Evolutionary conservation across 495 filamentous ascomycete species (phyloP), one percentile per base, ranked within the genome.

Genomic region (Neurospora sp.): DNA sequence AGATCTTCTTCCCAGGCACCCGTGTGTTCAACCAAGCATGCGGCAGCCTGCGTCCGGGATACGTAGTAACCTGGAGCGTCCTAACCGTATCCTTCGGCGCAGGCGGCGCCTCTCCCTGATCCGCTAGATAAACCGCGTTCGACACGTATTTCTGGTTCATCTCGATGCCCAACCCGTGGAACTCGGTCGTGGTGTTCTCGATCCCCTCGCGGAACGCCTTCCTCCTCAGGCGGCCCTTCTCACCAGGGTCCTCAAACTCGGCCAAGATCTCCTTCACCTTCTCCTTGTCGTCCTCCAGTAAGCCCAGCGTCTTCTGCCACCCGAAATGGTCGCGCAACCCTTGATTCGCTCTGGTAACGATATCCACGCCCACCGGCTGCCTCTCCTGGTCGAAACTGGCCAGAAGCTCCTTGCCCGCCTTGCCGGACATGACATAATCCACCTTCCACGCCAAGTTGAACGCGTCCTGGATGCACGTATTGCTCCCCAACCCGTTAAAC

Each of bases 391-490:
- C 82, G 75, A 79, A 84, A 1, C 80, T 80, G 18, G 75, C 74
- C n/a, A 85, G 78, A 0, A 86, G 71, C 39, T 37, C 11, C 1
- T 72, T 41, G 1, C 72, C 74, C 0, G 83, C 83, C 49, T 73
- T 71, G 31, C 82, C 80, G 0, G 82, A 79, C 72, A 84, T 78
- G 39, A 85, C 85, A 39, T 80, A 79, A 44, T 79, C 78, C 5
- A 86, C 74, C 76, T 87, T 87, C 85, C 84, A 87, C 12, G 86
- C 84, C 12, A 88, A 80, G 74, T 88, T 86, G 76, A 80, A 84
- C 0, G 85, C 86, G 71, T 87, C 86, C 49, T 83, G 79, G 27
- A 87, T 85, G 71, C 85, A 86, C 0, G 85, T 86, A 70, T 86
- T 88, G 12, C 79, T 81, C 2, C 86, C 86, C 6, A 86, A 77